These are phyloP conservation scores for Xylaria polymorpha DNA, from an alignment of 2,329 filamentous ascomycete genomes.

Conservation along the genomic window DNA sequence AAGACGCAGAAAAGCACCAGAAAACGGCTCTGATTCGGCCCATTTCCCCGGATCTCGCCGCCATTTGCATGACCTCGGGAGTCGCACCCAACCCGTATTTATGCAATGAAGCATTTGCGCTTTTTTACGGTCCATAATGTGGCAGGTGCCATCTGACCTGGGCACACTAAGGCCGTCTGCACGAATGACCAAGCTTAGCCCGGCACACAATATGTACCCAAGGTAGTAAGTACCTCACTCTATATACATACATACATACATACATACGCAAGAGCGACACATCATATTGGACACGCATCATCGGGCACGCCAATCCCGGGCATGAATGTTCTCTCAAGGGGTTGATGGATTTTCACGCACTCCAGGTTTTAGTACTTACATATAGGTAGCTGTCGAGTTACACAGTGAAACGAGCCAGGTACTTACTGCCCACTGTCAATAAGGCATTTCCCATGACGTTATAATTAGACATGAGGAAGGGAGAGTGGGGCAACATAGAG, in stretches of 20 bases:
- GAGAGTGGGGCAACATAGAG: no score
- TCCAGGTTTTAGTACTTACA: no score
- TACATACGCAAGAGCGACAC: background rate
- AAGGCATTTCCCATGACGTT: no score
- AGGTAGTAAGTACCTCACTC: background rate
- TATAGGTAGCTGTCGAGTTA: background rate
- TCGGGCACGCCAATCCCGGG: no score
- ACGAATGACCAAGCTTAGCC: background rate
- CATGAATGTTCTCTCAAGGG: background rate
- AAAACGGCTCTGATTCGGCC: conserved; percentile 42
- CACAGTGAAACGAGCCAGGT: no score
- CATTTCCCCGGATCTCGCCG: conserved; percentile 42
- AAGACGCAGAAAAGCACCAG: conserved; percentile 16
- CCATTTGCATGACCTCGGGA: conserved; percentile 22
- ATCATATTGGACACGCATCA: background rate
- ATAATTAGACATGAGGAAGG: no score
- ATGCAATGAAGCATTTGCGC: conserved; percentile 23
- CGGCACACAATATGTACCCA: background rate
- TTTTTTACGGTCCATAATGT: conserved; percentile 2
- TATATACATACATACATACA: background rate
- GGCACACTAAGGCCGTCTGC: background rate
- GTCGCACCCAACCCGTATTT: conserved; percentile 15
- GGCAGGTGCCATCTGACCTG: background rate
- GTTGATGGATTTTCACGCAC: background rate
- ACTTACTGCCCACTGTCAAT: no score